Evolutionary conservation across 1,139 yeast species (phyloP), one percentile per base, ranked within the genome.

Genomic region (Taphrina wiesneri): DNA sequence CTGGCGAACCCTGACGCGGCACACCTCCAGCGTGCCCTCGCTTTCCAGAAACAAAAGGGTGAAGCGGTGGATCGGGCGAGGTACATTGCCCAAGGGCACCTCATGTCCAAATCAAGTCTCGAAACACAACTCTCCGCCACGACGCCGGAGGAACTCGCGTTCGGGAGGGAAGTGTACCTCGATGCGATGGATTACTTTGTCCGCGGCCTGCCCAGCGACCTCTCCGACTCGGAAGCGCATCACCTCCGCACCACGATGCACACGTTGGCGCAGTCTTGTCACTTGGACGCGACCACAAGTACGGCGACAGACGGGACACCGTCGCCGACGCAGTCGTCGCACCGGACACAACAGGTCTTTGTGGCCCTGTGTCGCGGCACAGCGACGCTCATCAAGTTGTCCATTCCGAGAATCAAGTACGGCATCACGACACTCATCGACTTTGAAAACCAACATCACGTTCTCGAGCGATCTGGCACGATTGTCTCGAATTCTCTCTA

Each of bases 301-400:
- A n/a, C n/a, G n/a, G n/a, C 41, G 41, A 36, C 5, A 45, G n/a
- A 5, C 45, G 21, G 15, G 45, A 39, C n/a, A 5, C 6, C 45
- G 45, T 5, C 45, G n/a, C 21, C 45, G 6, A 17, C 45, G 17
- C 21, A 17, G 45, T n/a, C n/a, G n/a, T n/a, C n/a, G n/a, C n/a
- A n/a, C n/a, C 28, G 36, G 32, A 13, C 49, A 25, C 59, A 54
- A 21, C 49, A 39, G 15, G 19, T 39, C 23, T 54, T 54, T 25
- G 59, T 54, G 11, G 34, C 28, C 6, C 36, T 54, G 2, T 54
- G 59, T 9, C 30, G 59, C 9, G 59, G 59, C 19, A 54, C 59
- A 11, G 59, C 59, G 34, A 39, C 49, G 5, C 7, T 54, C 30
- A 54, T 54, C 59, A 54, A 41, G 23, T 7, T 54, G 28, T 36